Conservation (phyloP, 202 grass and related monocot genomes). For the Zizania palustris region DNA sequence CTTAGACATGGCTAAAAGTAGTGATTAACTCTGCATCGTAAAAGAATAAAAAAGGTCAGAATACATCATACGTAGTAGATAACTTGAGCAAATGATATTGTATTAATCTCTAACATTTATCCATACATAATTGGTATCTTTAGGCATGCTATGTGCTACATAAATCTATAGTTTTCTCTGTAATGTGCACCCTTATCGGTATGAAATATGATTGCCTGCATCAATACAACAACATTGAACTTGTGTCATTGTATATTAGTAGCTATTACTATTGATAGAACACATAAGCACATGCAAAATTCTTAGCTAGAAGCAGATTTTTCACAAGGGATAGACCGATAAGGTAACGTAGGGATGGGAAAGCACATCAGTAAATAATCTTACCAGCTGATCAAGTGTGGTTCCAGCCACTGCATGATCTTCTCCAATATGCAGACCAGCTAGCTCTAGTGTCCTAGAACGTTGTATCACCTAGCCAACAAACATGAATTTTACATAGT, state of each 20-base stretch:
- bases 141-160: not conserved
- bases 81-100: too few species aligned
- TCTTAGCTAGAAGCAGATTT: not conserved
- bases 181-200: not conserved
- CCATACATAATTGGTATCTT: not conserved
- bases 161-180: not conserved
- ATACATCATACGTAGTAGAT: too few species aligned
- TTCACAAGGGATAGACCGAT: not conserved
- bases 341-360: not conserved
- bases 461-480: constrained; percentile 68
- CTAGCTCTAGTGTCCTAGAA: constrained; percentile 62
- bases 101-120: not conserved
- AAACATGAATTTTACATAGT: not conserved
- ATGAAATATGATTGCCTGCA: not conserved
- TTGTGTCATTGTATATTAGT: not conserved
- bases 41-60: too few species aligned
- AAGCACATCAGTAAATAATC: not conserved
- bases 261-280: too few species aligned
- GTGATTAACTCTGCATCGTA: too few species aligned
- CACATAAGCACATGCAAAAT: not conserved
- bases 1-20: too few species aligned
- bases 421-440: constrained; percentile 43
- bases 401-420: constrained; percentile 50
- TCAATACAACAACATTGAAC: not conserved
- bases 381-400: constrained; percentile 69